Base-by-base conservation (phyloP, 2,329 filamentous ascomycete genomes). In the Periglandula ipomoeae region DNA sequence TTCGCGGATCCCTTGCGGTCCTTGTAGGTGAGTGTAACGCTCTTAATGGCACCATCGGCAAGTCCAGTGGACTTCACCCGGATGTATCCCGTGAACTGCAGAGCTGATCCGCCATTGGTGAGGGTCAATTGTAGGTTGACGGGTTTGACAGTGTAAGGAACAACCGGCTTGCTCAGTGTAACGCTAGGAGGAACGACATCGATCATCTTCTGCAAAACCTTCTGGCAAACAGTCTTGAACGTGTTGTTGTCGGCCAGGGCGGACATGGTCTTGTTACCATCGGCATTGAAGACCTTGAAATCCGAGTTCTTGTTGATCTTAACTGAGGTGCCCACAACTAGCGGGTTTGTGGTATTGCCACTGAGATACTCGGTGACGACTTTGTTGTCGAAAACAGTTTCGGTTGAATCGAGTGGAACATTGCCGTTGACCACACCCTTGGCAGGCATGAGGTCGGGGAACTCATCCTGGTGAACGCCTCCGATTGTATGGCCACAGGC, bases 401-500 rank as follows among this genome's bases (percentile, higher is more conserved):
- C 65, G 1, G 71, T 73, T 2, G 69, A 65, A 50, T 81, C 78
- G 45, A 81, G 65, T 5, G 65, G 55, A 2, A 62, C 63, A 46
- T 72, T 65, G 19, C 70, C 74, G 47, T 76, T 67, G 8, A 65
- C 58, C 10, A 64, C 65, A 5, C 65, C 65, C 5, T 70, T 71
- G 2, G 63, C 51, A 1, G 72, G 66, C 2, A 79, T 72, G 38
- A 82, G 72, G 8, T 71, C 64, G 0, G 76, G 73, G 52, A 79
- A 79, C 53, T 79, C 69, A 9, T 59, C 58, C 23, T 67, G 65
- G 61, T 83, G 79, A 7, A 82, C 79, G 15, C 78, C 75, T 20
- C 80, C 80, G 20, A 84, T 60, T 0, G 76, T 76, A 58, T 84
- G 80, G 2, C 80, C 80, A 57, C 80, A 84, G 9, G 78, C 79